Evolutionary conservation across 495 filamentous ascomycete genomes (phyloP).

Genomic region (Penicillium salamii): DNA sequence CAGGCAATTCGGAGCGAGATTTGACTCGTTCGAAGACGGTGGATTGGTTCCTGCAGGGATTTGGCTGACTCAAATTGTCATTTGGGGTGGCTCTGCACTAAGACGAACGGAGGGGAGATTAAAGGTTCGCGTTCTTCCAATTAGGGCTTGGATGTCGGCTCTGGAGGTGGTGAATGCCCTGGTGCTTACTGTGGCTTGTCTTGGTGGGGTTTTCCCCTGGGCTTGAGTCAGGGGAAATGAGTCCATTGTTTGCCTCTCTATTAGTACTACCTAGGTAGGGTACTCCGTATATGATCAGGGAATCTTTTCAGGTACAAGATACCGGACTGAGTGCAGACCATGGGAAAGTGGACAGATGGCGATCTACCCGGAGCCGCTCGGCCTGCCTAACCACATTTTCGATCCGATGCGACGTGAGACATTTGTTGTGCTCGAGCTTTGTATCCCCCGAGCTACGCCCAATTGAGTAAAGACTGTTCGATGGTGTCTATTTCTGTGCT

Average conservation of each 20-base stretch:
- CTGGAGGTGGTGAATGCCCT: neutral
- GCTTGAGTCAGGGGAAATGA: neutral
- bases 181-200: neutral
- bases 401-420: no score
- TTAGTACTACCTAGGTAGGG: neutral
- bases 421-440: no score
- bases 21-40: neutral
- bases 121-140: conserved; percentile 1
- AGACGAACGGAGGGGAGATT: neutral
- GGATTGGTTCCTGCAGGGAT: conserved; percentile 2
- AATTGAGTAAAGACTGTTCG: no score
- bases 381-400: neutral
- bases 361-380: neutral
- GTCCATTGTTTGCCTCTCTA: neutral
- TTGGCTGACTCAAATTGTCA: neutral
- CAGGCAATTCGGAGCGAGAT: conserved; percentile 5
- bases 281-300: no score
- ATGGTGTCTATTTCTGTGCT: no score
- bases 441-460: no score
- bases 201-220: neutral
- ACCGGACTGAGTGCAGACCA: neutral
- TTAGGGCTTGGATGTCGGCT: conserved; percentile 4
- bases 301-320: no score
- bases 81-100: neutral
- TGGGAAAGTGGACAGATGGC: neutral